phyloP scores from a whole-genome alignment of 371 early-diverging fungal genomes.

The Mucor lusitanicus region DNA sequence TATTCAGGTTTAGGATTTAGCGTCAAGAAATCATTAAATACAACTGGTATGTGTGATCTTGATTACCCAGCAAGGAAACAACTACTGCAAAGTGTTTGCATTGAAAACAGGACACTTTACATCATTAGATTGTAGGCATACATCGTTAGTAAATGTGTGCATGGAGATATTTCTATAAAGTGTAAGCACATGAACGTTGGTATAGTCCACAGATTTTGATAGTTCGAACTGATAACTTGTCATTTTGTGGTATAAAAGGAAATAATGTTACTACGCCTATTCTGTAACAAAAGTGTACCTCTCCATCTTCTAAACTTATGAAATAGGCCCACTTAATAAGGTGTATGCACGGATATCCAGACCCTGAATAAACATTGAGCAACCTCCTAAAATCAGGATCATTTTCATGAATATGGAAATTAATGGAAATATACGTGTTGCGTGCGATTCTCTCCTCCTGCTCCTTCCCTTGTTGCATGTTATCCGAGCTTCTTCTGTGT shows the following conservation, averaged over 20 bases:
- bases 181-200: background rate
- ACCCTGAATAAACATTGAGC: slow-evolving; percentile 11
- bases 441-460: background rate
- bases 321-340: background rate
- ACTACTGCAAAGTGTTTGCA: background rate
- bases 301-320: slow-evolving; percentile 7
- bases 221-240: background rate
- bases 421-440: background rate
- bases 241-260: background rate
- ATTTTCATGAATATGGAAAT: background rate
- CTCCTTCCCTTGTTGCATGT: background rate
- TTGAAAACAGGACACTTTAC: background rate
- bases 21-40: slow-evolving; percentile 1
- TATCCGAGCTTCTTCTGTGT: slow-evolving; percentile 3
- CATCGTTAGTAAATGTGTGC: background rate
- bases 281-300: slow-evolving; percentile 11
- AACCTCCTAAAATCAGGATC: background rate
- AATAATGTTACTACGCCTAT: background rate
- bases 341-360: slow-evolving; percentile 11
- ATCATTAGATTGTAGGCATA: background rate
- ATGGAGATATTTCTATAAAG: background rate
- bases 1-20: background rate
- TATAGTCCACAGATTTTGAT: background rate
- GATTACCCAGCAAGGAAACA: background rate
- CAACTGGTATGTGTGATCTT: background rate